Conservation (phyloP, 768 basidiomycete genomes). For the Pisolithus albus region DNA sequence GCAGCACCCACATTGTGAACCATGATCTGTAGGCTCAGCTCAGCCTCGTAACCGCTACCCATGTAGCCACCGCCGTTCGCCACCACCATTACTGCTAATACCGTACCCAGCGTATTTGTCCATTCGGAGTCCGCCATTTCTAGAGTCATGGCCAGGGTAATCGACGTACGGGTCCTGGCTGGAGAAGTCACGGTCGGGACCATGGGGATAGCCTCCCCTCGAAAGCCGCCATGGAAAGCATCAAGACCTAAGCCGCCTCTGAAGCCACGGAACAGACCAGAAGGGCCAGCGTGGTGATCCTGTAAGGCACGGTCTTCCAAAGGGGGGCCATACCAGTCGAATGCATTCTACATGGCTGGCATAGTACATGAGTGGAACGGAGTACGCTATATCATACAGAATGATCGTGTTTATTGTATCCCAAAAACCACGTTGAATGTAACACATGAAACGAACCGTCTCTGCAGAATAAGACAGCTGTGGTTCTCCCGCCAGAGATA, state of each 20-base stretch:
- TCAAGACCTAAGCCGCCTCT: constrained; percentile 49
- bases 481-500: no score
- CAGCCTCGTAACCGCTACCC: constrained; percentile 47
- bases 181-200: constrained; percentile 63
- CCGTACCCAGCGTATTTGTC: constrained; percentile 33
- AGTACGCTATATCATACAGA: not conserved
- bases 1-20: constrained; percentile 83
- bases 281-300: constrained; percentile 86
- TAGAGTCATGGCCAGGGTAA: constrained; percentile 77
- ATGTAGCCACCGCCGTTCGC: constrained; percentile 7
- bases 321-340: constrained; percentile 92
- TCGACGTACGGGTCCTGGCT: constrained; percentile 89
- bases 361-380: not conserved
- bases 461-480: no score
- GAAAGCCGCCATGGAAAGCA: constrained; percentile 48
- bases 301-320: constrained; percentile 82
- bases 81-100: constrained; percentile 19
- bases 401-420: not conserved
- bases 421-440: no score
- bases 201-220: constrained; percentile 52
- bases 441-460: no score
- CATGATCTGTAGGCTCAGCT: constrained; percentile 96
- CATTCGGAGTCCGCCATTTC: constrained; percentile 31
- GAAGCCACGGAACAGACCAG: constrained; percentile 44
- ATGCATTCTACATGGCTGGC: constrained; percentile 92